Evolutionary conservation across 2,329 filamentous ascomycete genomes (phyloP).

Genomic region (Ophiostoma angusticollis): DNA sequence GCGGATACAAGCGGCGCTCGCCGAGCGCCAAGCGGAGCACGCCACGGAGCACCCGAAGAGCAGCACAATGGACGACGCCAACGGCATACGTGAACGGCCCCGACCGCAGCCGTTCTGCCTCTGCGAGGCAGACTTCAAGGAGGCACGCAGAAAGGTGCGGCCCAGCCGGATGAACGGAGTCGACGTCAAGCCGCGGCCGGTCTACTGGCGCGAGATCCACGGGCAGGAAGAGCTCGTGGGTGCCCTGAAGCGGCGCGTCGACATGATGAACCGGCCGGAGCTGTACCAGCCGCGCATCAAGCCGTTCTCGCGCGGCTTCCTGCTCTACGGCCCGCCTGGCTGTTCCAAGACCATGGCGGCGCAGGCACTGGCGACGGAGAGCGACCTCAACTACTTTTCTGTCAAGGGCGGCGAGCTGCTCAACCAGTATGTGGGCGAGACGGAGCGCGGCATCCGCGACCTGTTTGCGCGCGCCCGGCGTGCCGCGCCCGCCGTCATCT

Average conservation of each 20-base stretch:
- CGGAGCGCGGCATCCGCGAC: slow-evolving; percentile 71
- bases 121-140: slow-evolving; percentile 41
- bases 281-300: slow-evolving; percentile 26
- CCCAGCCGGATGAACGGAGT: slow-evolving; percentile 84
- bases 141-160: slow-evolving; percentile 54
- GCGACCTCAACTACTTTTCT: slow-evolving; percentile 83
- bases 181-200: slow-evolving; percentile 74
- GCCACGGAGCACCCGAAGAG: too few relatives aligned
- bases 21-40: too few relatives aligned
- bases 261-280: slow-evolving; percentile 20
- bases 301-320: slow-evolving; percentile 55
- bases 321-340: slow-evolving; percentile 85
- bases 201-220: slow-evolving; percentile 78
- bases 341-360: slow-evolving; percentile 92
- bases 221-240: slow-evolving; percentile 67
- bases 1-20: background rate
- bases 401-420: slow-evolving; percentile 89
- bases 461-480: slow-evolving; percentile 75
- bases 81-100: background rate
- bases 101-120: slow-evolving; percentile 17
- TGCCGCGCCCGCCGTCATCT: slow-evolving; percentile 85
- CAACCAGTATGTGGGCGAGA: slow-evolving; percentile 95
- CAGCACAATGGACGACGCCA: background rate
- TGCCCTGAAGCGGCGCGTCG: slow-evolving; percentile 39
- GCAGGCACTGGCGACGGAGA: slow-evolving; percentile 82